Evolutionary conservation across 495 filamentous ascomycete genomes (phyloP).

Genomic region (Aspergillus homomorphus): DNA sequence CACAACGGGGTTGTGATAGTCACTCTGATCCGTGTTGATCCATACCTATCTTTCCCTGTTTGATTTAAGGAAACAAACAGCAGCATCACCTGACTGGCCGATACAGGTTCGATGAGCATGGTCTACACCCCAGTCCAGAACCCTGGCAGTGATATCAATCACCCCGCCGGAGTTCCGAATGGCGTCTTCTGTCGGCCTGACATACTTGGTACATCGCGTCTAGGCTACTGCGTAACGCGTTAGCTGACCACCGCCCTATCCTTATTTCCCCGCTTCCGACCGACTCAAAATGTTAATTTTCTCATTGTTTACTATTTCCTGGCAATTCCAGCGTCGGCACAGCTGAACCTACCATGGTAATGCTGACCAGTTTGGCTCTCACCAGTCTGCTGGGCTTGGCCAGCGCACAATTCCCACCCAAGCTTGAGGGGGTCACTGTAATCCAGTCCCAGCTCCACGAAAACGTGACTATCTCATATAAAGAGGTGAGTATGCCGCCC

Average conservation of each 20-base stretch:
- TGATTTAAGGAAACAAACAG: no score
- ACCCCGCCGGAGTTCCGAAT: neutral
- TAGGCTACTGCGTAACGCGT: neutral
- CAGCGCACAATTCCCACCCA: constrained; percentile 4
- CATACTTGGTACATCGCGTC: no score
- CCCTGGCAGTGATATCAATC: neutral
- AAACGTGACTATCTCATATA: constrained; percentile 9
- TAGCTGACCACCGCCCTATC: neutral
- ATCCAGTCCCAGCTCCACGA: constrained; percentile 8
- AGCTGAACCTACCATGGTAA: no score
- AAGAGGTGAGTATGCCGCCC: constrained; percentile 3
- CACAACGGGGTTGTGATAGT: no score
- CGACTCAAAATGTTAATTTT: neutral
- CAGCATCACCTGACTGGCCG: no score
- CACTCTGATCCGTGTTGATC: no score
- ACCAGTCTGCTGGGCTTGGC: neutral
- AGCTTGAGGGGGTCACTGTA: constrained; percentile 3
- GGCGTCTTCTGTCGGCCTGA: neutral
- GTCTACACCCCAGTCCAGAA: neutral
- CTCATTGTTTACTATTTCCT: no score
- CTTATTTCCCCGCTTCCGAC: neutral
- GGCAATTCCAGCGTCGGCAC: no score
- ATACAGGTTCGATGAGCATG: no score
- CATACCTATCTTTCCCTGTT: no score
- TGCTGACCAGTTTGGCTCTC: neutral